Evolutionary conservation across 2,329 filamentous ascomycete genomes (phyloP).

Genomic region (Sarocladium oryzae): DNA sequence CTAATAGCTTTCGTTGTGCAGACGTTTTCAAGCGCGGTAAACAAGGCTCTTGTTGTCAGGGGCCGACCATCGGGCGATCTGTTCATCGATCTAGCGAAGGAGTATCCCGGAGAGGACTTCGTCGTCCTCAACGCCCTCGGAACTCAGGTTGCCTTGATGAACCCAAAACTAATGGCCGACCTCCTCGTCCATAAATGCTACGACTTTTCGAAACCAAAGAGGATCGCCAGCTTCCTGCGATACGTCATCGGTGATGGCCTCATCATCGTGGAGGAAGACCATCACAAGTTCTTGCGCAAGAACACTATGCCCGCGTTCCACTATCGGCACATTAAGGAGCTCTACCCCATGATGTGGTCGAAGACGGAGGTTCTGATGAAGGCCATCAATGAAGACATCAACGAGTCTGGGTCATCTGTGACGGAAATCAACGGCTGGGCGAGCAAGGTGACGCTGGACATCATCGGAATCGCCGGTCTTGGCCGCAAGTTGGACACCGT

Average conservation of each 20-base stretch:
- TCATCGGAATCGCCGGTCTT: slow-evolving; percentile 53
- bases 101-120: slow-evolving; percentile 19
- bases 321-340: slow-evolving; percentile 61
- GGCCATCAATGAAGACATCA: slow-evolving; percentile 37
- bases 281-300: slow-evolving; percentile 64
- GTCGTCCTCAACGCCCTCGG: slow-evolving; percentile 16
- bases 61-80: slow-evolving; percentile 18
- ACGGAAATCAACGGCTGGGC: slow-evolving; percentile 41
- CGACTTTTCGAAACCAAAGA: slow-evolving; percentile 44
- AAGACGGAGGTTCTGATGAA: slow-evolving; percentile 34
- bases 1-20: not conserved
- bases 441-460: slow-evolving; percentile 50
- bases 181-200: slow-evolving; percentile 34
- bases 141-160: slow-evolving; percentile 16
- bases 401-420: slow-evolving; percentile 11
- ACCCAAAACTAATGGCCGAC: slow-evolving; percentile 19
- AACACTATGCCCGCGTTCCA: slow-evolving; percentile 61
- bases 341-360: slow-evolving; percentile 64
- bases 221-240: slow-evolving; percentile 42
- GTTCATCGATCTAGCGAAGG: slow-evolving; percentile 18
- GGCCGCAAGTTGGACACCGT: slow-evolving; percentile 44
- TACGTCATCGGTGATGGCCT: slow-evolving; percentile 52
- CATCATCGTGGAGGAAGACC: slow-evolving; percentile 60
- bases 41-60: slow-evolving; percentile 15
- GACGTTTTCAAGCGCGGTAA: slow-evolving; percentile 14